Evolutionary conservation across 768 basidiomycete genomes (phyloP).

Genomic region (Tricholoma sp.): DNA sequence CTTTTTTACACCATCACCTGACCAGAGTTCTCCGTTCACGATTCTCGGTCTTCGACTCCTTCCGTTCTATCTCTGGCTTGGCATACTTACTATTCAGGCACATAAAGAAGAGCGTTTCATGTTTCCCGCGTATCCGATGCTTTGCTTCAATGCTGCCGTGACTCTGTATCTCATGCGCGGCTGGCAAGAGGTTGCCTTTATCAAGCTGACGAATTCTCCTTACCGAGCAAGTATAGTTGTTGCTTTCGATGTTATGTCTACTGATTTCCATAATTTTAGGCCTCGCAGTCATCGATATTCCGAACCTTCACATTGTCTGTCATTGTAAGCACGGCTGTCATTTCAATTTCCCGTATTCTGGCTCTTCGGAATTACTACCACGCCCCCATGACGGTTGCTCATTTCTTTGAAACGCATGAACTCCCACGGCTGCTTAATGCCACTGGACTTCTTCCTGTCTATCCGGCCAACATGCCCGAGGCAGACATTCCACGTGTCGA

Average conservation of each 20-base stretch:
- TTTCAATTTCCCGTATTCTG: conserved; percentile 76
- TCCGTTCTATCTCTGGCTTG: conserved; percentile 92
- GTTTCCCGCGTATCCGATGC: conserved; percentile 87
- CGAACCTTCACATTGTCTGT: conserved; percentile 68
- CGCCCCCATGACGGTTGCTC: conserved; percentile 70
- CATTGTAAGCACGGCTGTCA: conserved; percentile 53
- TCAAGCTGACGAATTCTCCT: conserved; percentile 74
- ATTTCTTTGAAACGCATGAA: conserved; percentile 70
- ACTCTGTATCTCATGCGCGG: conserved; percentile 79
- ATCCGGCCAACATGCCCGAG: conserved; percentile 29
- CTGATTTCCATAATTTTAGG: conserved; percentile 39
- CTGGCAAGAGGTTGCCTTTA: conserved; percentile 75
- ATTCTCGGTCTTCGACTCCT: conserved; percentile 70
- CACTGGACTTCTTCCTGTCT: conserved; percentile 56
- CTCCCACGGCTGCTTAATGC: conserved; percentile 77
- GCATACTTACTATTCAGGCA: conserved; percentile 70
- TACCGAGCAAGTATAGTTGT: conserved; percentile 58
- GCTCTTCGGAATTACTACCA: conserved; percentile 90
- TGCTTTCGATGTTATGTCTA: background rate
- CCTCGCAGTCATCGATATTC: conserved; percentile 72
- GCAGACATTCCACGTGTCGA: conserved; percentile 52
- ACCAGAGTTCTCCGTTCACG: conserved; percentile 76
- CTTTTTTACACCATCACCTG: conserved; percentile 36
- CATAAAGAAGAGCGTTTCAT: conserved; percentile 99
- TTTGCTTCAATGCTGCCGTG: conserved; percentile 95